phyloP scores from a whole-genome alignment of 805 yeast genomes.

The Ogataea neopini region DNA sequence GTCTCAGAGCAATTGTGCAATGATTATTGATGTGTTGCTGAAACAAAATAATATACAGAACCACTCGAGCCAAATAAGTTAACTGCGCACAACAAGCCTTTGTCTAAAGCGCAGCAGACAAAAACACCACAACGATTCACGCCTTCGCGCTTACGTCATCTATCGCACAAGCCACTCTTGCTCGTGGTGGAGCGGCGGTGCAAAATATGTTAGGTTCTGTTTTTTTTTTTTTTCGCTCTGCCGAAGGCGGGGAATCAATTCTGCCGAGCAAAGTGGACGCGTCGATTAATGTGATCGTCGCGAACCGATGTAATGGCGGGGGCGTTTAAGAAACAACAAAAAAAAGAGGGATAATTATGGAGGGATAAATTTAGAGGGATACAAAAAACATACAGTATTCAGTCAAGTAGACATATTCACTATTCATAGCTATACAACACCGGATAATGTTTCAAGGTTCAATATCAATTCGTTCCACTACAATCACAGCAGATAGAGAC shows the following conservation, averaged over 20 bases:
- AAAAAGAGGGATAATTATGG: conserved; percentile 1
- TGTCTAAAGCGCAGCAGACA: conserved; percentile 3
- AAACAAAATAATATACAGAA: neutral
- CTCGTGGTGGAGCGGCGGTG: neutral
- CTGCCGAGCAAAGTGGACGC: neutral
- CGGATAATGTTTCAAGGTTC: conserved; percentile 24
- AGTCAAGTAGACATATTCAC: too few relatives aligned
- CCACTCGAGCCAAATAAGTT: neutral
- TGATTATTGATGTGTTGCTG: neutral
- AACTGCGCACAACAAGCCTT: neutral
- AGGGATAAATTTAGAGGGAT: neutral
- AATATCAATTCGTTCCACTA: conserved; percentile 16
- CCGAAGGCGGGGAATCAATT: neutral
- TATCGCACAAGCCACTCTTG: neutral
- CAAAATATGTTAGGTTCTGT: neutral
- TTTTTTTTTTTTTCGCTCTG: neutral
- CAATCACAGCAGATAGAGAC: conserved; percentile 11
- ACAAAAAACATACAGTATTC: too few relatives aligned
- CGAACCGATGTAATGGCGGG: neutral
- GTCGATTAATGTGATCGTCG: neutral
- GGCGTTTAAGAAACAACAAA: too few relatives aligned
- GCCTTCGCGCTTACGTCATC: neutral
- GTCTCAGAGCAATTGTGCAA: neutral
- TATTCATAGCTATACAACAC: too few relatives aligned
- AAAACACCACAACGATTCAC: conserved; percentile 2